These are phyloP conservation scores for Geotrichum restrictum DNA, from an alignment of 1,139 yeast species.

Conservation along the genomic window DNA sequence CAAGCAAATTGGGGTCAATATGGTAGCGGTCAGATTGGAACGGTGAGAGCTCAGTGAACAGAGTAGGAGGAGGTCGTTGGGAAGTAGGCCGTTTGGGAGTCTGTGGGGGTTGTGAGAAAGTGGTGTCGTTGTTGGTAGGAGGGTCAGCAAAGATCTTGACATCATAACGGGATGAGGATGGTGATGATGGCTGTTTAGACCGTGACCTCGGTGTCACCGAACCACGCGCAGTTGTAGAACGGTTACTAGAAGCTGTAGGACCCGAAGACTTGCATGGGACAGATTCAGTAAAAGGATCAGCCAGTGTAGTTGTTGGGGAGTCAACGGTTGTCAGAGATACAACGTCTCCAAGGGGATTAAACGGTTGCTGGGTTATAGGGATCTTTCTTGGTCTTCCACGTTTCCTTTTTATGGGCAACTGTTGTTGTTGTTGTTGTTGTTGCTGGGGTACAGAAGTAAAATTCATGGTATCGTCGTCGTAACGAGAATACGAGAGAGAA, in stretches of 20 bases:
- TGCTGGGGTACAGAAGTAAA: too few species aligned
- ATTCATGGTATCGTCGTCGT: too few species aligned
- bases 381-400: conserved; percentile 3
- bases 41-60: conserved; percentile 1
- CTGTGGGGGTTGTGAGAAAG: background rate
- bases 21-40: background rate
- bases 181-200: background rate
- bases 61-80: background rate
- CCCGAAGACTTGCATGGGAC: too few species aligned
- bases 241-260: too few species aligned
- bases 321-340: background rate
- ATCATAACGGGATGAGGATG: background rate
- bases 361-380: background rate
- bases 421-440: background rate
- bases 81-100: background rate
- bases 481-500: too few species aligned
- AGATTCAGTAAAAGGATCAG: conserved; percentile 3
- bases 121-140: background rate
- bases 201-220: too few species aligned
- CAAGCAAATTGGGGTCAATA: conserved; percentile 2
- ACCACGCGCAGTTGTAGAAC: too few species aligned
- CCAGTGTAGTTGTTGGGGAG: background rate
- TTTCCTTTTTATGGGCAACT: background rate
- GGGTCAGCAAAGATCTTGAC: background rate
- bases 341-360: conserved; percentile 3